These are phyloP conservation scores for Mollisiaceae sp. DNA, from an alignment of 2,329 filamentous ascomycete genomes.

Conservation along the genomic window DNA sequence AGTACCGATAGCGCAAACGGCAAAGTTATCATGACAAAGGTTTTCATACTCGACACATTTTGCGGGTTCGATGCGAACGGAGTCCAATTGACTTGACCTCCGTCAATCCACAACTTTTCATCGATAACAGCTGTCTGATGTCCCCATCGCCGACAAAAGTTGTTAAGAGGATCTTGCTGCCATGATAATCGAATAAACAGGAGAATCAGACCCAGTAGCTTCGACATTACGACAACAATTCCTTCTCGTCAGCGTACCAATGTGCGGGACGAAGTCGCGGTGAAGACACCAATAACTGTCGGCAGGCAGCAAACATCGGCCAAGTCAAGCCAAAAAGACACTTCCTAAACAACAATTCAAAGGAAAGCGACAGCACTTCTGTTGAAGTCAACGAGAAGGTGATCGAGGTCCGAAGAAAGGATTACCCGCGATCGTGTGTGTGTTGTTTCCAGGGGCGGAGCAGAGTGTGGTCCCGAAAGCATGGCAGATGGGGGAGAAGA, in stretches of 20 bases:
- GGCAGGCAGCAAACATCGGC: slow-evolving; percentile 4
- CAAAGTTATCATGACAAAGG: not conserved
- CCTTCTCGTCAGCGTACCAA: not conserved
- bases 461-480: slow-evolving; percentile 7
- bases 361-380: slow-evolving; percentile 4
- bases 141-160: slow-evolving; percentile 60
- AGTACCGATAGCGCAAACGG: not conserved
- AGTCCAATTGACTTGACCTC: slow-evolving; percentile 62
- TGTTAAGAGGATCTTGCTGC: slow-evolving; percentile 55
- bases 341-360: not conserved
- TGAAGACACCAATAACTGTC: slow-evolving; percentile 2
- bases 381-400: not conserved
- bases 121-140: slow-evolving; percentile 67
- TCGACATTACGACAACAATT: slow-evolving; percentile 22
- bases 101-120: slow-evolving; percentile 65
- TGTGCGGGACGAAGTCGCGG: slow-evolving; percentile 1
- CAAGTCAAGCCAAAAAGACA: not conserved
- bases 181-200: slow-evolving; percentile 29
- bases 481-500: slow-evolving; percentile 12
- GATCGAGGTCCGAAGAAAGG: slow-evolving; percentile 3
- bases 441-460: slow-evolving; percentile 10
- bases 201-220: slow-evolving; percentile 23
- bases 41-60: slow-evolving; percentile 51
- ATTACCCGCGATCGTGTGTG: slow-evolving; percentile 3
- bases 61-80: slow-evolving; percentile 51